phyloP scores from a whole-genome alignment of 768 basidiomycete genomes.

The Trametes maxima region DNA sequence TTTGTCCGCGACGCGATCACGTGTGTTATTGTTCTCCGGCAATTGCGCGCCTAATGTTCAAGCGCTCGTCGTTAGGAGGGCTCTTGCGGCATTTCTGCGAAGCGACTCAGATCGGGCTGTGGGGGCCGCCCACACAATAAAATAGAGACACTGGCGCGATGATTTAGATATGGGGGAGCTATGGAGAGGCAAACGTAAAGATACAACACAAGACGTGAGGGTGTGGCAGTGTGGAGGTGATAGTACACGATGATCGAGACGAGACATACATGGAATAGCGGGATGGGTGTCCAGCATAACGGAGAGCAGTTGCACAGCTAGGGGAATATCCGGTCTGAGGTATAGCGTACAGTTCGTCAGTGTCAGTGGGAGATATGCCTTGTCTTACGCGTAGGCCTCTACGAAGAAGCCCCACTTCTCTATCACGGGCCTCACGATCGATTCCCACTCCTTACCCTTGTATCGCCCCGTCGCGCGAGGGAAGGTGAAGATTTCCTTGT shows the following conservation, averaged over 20 bases:
- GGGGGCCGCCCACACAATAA: not conserved
- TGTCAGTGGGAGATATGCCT: not conserved
- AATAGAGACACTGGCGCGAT: not conserved
- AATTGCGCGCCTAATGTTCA: not conserved
- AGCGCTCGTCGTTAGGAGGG: not conserved
- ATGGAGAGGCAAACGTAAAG: not conserved
- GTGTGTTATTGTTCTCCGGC: conserved; percentile 22
- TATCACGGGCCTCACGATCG: conserved; percentile 72
- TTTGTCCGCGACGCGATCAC: conserved; percentile 22
- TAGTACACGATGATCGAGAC: not conserved
- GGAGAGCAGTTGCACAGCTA: conserved; percentile 2
- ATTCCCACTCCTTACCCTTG: conserved; percentile 72
- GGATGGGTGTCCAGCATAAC: not conserved
- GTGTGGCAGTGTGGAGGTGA: no score
- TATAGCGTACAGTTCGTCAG: not conserved
- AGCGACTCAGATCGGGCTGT: not conserved
- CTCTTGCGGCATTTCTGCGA: not conserved
- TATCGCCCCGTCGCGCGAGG: conserved; percentile 55
- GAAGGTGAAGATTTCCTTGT: conserved; percentile 84
- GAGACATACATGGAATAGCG: not conserved
- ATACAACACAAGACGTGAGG: not conserved
- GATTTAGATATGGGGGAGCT: not conserved
- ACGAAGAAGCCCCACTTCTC: conserved; percentile 77
- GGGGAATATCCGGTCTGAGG: not conserved
- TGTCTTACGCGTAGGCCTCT: conserved; percentile 29